A percentile compares a stretch with the other conserved stretches of the same genome.
phyloP scores from a whole-genome alignment of 257 asterid species.

The Agastache rugosa region DNA sequence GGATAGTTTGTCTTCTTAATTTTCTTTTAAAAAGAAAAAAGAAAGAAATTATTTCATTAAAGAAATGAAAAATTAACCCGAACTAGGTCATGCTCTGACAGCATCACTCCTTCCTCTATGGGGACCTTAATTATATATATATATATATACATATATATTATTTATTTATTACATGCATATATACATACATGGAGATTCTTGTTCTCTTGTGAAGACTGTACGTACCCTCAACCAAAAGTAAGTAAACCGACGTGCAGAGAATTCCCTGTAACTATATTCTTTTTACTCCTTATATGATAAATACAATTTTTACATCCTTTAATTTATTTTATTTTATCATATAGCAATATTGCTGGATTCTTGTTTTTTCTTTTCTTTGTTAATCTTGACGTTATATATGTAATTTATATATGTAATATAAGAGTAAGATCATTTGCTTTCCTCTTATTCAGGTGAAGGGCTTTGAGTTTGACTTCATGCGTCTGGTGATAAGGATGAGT shows the following conservation, averaged over 20 bases:
- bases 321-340: not conserved
- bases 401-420: too few species aligned
- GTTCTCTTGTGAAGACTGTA: not conserved
- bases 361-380: not conserved
- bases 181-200: not conserved
- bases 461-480: not conserved
- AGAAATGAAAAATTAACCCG: constrained; percentile 39
- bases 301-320: not conserved
- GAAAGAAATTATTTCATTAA: not conserved
- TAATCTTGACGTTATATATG: not conserved
- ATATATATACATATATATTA: not conserved
- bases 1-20: constrained; percentile 27
- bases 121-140: constrained; percentile 43
- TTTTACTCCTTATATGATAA: constrained; percentile 8
- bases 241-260: constrained; percentile 10
- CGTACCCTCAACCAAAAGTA: not conserved
- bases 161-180: too few species aligned
- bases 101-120: constrained; percentile 95
- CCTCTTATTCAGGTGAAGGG: not conserved
- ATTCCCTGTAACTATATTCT: constrained; percentile 14
- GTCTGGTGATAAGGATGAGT: too few species aligned
- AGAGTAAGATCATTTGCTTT: not conserved
- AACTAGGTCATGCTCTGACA: constrained; percentile 96
- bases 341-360: not conserved
- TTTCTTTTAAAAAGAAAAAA: not conserved